Evolutionary conservation across 805 yeast genomes (phyloP), one percentile per base, ranked within the genome.

Genomic region (Candida piceae): DNA sequence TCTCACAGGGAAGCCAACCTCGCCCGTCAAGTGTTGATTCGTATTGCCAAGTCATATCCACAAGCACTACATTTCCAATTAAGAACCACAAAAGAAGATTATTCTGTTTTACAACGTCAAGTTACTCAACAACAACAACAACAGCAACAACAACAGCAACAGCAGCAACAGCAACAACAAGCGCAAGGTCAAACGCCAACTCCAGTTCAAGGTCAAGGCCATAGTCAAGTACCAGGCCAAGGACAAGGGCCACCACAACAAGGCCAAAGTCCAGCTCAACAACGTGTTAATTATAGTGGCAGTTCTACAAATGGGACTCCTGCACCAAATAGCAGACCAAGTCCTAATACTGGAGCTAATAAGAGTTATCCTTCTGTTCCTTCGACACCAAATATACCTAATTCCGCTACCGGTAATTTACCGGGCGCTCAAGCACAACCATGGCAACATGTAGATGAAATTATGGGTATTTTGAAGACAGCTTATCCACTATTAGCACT

Each of bases 41-140:
- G 93, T 47, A 93, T 93, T 54, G 98, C 98, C 1, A 93, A 93
- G 66, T 81, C 88, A 36, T 94, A 84, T 63, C 99, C 99, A 1
- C 99, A 93, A 63, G 96, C 98, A 0, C 70, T 93, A 39, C 97
- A 93, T 54, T 93, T 89, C 79, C 97, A 89, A 53, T 69, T 93
- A 50, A 71, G 98, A 39, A 93, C 98, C 2, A 86, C 97, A 0
- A 85, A 84, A 56, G 99, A 93, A 56, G 98, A 93, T 50, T 86
- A 81, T 60, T 80, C 88, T 4, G 88, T 84, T 3, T 73, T 88
- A 36, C 95, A 88, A 57, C 72, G 90, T 38, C 96, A 86, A 57
- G 42, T 52, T 44, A 76, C 78, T 6, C 48, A 42, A 23, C 57
- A 48, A 38, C 36, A 34, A 10, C 40, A 34, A 45, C 49, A 21